These are phyloP conservation scores for Penicillium fuscoglaucum DNA, from an alignment of 2,329 filamentous ascomycete genomes.

Conservation along the genomic window DNA sequence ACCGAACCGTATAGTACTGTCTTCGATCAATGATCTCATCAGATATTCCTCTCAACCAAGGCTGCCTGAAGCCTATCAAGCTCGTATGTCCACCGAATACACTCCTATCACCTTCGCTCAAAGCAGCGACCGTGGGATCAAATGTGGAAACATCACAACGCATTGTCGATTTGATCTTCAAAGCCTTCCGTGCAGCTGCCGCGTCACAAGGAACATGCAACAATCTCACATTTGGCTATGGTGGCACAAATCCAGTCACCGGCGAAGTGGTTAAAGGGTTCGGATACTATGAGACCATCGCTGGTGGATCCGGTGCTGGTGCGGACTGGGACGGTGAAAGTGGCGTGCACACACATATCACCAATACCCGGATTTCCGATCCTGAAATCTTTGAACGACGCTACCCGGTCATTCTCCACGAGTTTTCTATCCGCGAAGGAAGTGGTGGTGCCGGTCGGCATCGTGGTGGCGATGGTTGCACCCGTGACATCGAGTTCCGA, in stretches of 20 bases:
- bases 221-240: constrained; percentile 53
- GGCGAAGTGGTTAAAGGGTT: constrained; percentile 44
- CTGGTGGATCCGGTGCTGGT: constrained; percentile 72
- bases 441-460: constrained; percentile 66
- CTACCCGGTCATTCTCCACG: constrained; percentile 70
- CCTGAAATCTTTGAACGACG: constrained; percentile 73
- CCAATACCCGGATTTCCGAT: constrained; percentile 80
- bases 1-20: constrained; percentile 41
- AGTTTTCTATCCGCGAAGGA: constrained; percentile 64
- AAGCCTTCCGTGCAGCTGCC: constrained; percentile 71
- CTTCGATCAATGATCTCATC: constrained; percentile 71
- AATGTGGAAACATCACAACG: constrained; percentile 37
- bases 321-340: constrained; percentile 69
- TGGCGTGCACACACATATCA: constrained; percentile 79
- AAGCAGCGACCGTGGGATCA: not conserved
- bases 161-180: constrained; percentile 74
- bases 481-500: constrained; percentile 77
- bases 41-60: constrained; percentile 79
- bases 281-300: constrained; percentile 80
- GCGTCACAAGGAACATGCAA: constrained; percentile 74
- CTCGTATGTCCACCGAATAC: constrained; percentile 63
- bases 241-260: not conserved
- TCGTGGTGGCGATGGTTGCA: constrained; percentile 69
- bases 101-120: constrained; percentile 51
- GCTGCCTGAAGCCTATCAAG: constrained; percentile 70